These are phyloP conservation scores for Musa schizocarpa DNA, from an alignment of 176 grass and related monocot species.

Conservation along the genomic window DNA sequence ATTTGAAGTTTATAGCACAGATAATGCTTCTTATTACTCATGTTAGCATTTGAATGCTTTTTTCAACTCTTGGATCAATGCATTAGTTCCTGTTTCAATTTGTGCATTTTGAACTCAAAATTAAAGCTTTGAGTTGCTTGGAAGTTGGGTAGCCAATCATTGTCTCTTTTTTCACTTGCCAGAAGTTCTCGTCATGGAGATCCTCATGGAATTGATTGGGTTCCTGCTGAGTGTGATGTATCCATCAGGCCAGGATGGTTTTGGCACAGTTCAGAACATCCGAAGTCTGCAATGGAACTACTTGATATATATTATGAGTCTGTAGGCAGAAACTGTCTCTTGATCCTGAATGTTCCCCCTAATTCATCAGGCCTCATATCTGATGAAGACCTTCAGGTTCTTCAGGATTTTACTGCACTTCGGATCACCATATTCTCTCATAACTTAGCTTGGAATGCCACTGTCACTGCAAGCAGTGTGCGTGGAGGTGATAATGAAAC, in stretches of 20 bases:
- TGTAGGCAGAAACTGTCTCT: slow-evolving; percentile 86
- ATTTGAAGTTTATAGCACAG: too few species aligned
- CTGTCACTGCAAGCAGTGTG: slow-evolving; percentile 49
- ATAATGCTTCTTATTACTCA: too few species aligned
- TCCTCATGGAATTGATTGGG: slow-evolving; percentile 66
- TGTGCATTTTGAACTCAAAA: not conserved
- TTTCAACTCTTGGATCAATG: not conserved
- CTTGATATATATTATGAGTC: slow-evolving; percentile 97
- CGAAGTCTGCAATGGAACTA: slow-evolving; percentile 45
- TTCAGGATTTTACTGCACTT: slow-evolving; percentile 66
- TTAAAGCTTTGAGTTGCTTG: not conserved
- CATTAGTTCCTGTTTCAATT: not conserved
- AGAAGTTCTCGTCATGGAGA: slow-evolving; percentile 61
- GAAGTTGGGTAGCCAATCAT: not conserved
- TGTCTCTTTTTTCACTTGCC: slow-evolving; percentile 11
- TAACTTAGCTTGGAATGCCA: slow-evolving; percentile 52
- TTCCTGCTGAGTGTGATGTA: slow-evolving; percentile 93
- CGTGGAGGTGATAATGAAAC: slow-evolving; percentile 41
- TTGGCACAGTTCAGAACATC: slow-evolving; percentile 73
- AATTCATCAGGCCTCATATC: slow-evolving; percentile 75
- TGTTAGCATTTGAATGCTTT: too few species aligned
- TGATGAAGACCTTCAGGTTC: slow-evolving; percentile 59
- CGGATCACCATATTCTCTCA: slow-evolving; percentile 55
- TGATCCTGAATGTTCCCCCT: slow-evolving; percentile 88
- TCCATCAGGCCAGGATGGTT: slow-evolving; percentile 93